Evolutionary conservation across 192 early-diverging fungal species (phyloP).

Genomic region (Entomortierella lignicola): DNA sequence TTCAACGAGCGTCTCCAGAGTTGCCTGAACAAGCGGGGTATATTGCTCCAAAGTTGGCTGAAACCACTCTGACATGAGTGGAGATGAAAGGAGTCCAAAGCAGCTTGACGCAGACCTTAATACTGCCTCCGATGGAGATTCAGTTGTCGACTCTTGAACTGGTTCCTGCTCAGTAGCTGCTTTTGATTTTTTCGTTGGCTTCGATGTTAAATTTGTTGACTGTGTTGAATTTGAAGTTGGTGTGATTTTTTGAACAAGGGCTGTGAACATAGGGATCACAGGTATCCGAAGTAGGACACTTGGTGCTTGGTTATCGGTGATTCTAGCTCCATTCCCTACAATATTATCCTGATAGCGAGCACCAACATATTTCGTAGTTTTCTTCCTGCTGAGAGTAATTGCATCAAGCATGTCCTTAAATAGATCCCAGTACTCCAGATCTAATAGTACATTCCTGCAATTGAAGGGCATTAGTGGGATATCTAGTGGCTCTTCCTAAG

Average conservation of each 20-base stretch:
- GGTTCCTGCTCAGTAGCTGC: not conserved
- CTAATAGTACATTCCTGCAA: constrained; percentile 26
- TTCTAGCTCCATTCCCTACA: not conserved
- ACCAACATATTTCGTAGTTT: constrained; percentile 4
- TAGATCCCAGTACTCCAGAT: constrained; percentile 47
- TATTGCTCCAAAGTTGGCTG: constrained; percentile 52
- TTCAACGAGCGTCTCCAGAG: constrained; percentile 34
- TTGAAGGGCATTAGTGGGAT: too few relatives aligned
- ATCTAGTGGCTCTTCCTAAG: too few relatives aligned
- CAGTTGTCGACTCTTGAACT: not conserved
- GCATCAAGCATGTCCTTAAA: constrained; percentile 33
- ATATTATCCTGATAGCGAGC: not conserved
- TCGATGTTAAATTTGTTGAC: not conserved
- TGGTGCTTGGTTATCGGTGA: constrained; percentile 14
- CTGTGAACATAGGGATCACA: constrained; percentile 38
- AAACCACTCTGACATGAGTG: constrained; percentile 44
- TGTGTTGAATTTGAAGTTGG: not conserved
- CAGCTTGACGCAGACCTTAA: constrained; percentile 17
- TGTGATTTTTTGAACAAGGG: constrained; percentile 19
- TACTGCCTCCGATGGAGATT: constrained; percentile 2
- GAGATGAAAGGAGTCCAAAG: constrained; percentile 28
- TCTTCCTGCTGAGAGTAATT: constrained; percentile 23
- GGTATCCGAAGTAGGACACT: constrained; percentile 35
- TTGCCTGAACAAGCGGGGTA: constrained; percentile 48
- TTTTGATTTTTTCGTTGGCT: constrained; percentile 13